Percentiles rank a stretch among this genome's conserved stretches.
Evolutionary conservation across 1,284 basidiomycete species (phyloP).

Genomic region (Cryptococcus amylolentus): DNA sequence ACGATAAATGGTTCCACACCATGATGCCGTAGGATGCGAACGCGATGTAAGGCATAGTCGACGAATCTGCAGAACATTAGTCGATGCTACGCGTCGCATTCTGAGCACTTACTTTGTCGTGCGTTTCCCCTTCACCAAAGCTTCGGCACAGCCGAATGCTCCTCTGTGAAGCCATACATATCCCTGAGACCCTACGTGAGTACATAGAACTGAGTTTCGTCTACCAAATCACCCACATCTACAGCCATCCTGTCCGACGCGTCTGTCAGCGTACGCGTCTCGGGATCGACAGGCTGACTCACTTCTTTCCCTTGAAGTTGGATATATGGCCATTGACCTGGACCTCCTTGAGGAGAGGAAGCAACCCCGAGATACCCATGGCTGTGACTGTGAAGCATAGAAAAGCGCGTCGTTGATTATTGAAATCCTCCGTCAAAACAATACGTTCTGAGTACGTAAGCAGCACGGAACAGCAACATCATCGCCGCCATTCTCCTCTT

Average conservation of each 20-base stretch:
- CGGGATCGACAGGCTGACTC: slow-evolving; percentile 9
- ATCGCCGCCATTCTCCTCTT: background rate
- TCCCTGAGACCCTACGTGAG: slow-evolving; percentile 54
- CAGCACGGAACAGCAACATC: background rate
- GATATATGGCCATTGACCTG: slow-evolving; percentile 72
- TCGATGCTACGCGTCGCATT: slow-evolving; percentile 6
- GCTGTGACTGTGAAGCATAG: background rate
- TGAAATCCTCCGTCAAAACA: background rate
- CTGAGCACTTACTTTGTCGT: slow-evolving; percentile 68
- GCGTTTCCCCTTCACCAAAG: slow-evolving; percentile 76
- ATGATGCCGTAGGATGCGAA: slow-evolving; percentile 79
- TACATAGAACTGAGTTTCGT: no score
- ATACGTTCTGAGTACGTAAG: background rate
- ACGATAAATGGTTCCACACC: slow-evolving; percentile 87
- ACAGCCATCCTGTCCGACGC: background rate
- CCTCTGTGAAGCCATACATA: slow-evolving; percentile 99
- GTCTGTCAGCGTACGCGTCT: background rate
- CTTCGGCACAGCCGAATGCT: slow-evolving; percentile 84
- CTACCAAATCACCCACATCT: background rate
- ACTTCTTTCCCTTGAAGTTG: slow-evolving; percentile 74
- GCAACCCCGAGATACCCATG: slow-evolving; percentile 93
- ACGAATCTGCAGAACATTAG: slow-evolving; percentile 65
- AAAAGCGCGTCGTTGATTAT: background rate
- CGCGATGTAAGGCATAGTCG: slow-evolving; percentile 89
- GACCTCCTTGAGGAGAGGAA: slow-evolving; percentile 88